Evolutionary conservation across 495 filamentous ascomycete species (phyloP), one percentile per base, ranked within the genome.

Genomic region (Aspergillus sclerotioniger): DNA sequence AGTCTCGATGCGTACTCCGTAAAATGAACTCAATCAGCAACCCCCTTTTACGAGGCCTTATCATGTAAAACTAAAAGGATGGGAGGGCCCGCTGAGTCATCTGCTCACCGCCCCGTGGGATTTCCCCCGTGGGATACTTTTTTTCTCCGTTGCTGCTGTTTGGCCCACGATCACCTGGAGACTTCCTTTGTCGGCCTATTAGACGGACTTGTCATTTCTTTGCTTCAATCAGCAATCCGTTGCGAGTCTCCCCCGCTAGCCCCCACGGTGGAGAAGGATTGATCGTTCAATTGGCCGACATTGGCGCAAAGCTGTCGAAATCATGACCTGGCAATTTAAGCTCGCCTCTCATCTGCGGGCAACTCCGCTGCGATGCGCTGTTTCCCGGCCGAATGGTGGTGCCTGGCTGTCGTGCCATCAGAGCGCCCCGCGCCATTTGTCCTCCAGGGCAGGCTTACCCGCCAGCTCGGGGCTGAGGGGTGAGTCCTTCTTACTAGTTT

Each of bases 261-360:
- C 52, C 56, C 54, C 53, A 60, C 57, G 54, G 57, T 60, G 55
- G 57, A 66, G 60, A 53, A 52, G 49, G 37, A 16, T 45, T 29
- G 43, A 58, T 31, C 41, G 60, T 39, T 41, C 64, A 33, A 63
- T 59, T 61, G 57, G 60, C 46, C 31, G 54, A 13, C 28, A 50
- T 35, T 41, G 20, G 28, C 31, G 50, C 15, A 32, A 29, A 48
- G 8, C 15, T 20, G n/a, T 21, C 58, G 12, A 57, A 49, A 60
- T 46, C 41, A 77, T 76, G 72, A 67, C 68, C 67, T 70, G 68
- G 68, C 70, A 70, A 67, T 62, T 65, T 61, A 70, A 64, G 59
- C 62, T 77, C 58, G 67, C 68, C 47, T 63, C 68, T 46, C 67
- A 61, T 48, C 39, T 68, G 63, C 71, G 71, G 71, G 68, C 70